A percentile compares a stretch with the other conserved stretches of the same genome.
Evolutionary conservation across 177 flowering plant genomes (phyloP).

Genomic region (Tripterygium wilfordii): DNA sequence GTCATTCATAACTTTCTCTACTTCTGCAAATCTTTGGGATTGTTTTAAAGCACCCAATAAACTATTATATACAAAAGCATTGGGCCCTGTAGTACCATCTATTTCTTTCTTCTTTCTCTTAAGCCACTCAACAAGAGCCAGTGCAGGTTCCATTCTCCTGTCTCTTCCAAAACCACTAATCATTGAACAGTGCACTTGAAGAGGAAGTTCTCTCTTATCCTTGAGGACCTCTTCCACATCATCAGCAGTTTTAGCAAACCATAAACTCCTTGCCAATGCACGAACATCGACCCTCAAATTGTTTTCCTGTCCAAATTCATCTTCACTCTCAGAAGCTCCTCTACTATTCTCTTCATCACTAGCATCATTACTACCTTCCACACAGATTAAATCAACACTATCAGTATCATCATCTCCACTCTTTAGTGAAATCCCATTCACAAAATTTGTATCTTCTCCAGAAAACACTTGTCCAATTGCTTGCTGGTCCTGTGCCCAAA

Average conservation of each 20-base stretch:
- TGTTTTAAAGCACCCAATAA: conserved; percentile 80
- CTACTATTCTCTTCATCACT: conserved; percentile 8
- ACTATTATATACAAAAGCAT: conserved; percentile 73
- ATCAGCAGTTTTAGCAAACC: conserved; percentile 49
- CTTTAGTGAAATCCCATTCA: conserved; percentile 16
- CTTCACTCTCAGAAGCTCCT: conserved; percentile 7
- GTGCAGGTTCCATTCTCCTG: conserved; percentile 48
- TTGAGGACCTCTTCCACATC: conserved; percentile 76
- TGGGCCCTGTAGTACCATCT: conserved; percentile 39
- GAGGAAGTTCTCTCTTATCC: conserved; percentile 57
- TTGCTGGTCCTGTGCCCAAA: conserved; percentile 42
- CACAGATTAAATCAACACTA: conserved; percentile 10
- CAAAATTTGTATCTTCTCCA: conserved; percentile 17
- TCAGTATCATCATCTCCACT: not conserved
- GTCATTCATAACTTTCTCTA: conserved; percentile 52
- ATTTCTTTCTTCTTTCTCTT: conserved; percentile 49
- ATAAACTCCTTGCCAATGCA: conserved; percentile 48
- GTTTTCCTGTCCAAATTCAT: conserved; percentile 14
- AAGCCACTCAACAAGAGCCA: conserved; percentile 82
- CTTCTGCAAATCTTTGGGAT: conserved; percentile 28
- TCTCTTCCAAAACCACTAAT: conserved; percentile 74
- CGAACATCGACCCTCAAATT: conserved; percentile 58
- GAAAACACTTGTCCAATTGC: conserved; percentile 22
- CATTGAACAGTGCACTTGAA: conserved; percentile 61
- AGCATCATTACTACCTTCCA: conserved; percentile 2